A percentile compares a stretch with the other conserved stretches of the same genome.
Conservation (phyloP, 2,329 filamentous ascomycete species). For the Monilinia polystroma region DNA sequence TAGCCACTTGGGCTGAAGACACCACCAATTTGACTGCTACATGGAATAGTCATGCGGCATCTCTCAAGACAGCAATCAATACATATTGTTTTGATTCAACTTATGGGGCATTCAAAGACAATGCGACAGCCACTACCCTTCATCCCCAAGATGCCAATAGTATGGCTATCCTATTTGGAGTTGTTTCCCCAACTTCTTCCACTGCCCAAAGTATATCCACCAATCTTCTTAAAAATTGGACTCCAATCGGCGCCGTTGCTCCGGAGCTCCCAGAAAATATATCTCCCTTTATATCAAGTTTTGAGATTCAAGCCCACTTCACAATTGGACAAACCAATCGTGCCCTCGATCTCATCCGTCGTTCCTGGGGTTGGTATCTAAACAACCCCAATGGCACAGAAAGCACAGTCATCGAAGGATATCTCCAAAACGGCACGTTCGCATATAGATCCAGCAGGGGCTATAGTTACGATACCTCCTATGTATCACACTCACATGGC, state of each 20-base stretch:
- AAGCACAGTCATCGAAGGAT: constrained; percentile 59
- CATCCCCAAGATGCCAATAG: constrained; percentile 61
- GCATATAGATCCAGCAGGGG: constrained; percentile 54
- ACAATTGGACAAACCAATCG: constrained; percentile 48
- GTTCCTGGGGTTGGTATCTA: constrained; percentile 62
- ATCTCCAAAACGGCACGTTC: constrained; percentile 54
- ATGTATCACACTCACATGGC: constrained; percentile 50
- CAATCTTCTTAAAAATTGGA: constrained; percentile 49
- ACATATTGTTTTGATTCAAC: constrained; percentile 29
- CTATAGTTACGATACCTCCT: constrained; percentile 47
- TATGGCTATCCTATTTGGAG: constrained; percentile 47
- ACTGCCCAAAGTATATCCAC: constrained; percentile 41
- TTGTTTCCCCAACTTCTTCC: constrained; percentile 24
- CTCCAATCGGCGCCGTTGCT: constrained; percentile 52
- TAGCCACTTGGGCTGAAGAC: constrained; percentile 46
- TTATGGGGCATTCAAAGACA: constrained; percentile 36
- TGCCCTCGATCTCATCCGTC: constrained; percentile 55
- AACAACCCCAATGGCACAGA: constrained; percentile 56
- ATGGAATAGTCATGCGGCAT: constrained; percentile 28
- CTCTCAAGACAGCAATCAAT: constrained; percentile 32
- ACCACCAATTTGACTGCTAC: constrained; percentile 26
- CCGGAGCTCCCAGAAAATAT: constrained; percentile 59
- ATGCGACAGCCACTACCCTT: constrained; percentile 53
- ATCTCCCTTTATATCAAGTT: constrained; percentile 57
- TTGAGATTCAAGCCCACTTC: constrained; percentile 59